Evolutionary conservation across 306 rosid genomes (phyloP).

Genomic region (Lathyrus aphaca): DNA sequence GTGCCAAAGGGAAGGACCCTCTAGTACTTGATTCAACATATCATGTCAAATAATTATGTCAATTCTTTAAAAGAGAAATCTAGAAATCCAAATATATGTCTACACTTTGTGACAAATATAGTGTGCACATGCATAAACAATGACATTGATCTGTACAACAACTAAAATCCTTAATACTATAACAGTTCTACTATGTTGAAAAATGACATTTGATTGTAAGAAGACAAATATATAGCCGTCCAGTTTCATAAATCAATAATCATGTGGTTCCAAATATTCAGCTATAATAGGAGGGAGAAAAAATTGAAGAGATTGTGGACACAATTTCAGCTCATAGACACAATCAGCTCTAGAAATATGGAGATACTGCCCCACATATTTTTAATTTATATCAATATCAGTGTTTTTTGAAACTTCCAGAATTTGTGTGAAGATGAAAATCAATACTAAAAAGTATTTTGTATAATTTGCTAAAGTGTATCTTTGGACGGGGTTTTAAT

Average conservation of each 20-base stretch:
- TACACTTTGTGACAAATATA: conserved; percentile 38
- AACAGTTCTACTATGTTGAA: neutral
- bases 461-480: too few relatives aligned
- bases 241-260: conserved; percentile 34
- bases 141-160: conserved; percentile 25
- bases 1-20: conserved; percentile 32
- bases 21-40: conserved; percentile 25
- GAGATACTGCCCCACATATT: conserved; percentile 8
- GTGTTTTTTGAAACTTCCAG: too few relatives aligned
- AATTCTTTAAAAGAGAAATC: conserved; percentile 30
- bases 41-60: conserved; percentile 23
- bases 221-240: conserved; percentile 32
- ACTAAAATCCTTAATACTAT: neutral
- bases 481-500: too few relatives aligned
- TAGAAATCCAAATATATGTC: conserved; percentile 20
- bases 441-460: too few relatives aligned
- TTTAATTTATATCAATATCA: neutral
- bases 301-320: conserved; percentile 18
- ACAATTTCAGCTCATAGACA: conserved; percentile 12
- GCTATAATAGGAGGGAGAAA: neutral
- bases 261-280: conserved; percentile 40
- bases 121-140: conserved; percentile 23
- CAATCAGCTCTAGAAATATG: conserved; percentile 5
- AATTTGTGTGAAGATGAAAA: too few relatives aligned
- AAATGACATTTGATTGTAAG: conserved; percentile 26